Conservation (phyloP, 73 alveolate genomes). For the Breviolum minutum region DNA sequence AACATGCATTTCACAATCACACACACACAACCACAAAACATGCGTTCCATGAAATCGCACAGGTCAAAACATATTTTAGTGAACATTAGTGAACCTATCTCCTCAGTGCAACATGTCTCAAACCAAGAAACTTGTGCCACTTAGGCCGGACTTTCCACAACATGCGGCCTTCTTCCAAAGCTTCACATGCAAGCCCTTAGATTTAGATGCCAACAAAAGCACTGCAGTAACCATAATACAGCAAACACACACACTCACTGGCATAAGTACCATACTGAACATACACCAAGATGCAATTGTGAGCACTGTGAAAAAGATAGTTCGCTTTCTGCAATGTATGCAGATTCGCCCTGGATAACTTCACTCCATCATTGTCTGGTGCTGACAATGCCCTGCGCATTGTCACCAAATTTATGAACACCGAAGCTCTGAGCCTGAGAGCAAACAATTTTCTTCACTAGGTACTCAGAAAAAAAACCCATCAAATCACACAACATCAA, state of each 20-base stretch:
- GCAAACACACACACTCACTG: not conserved
- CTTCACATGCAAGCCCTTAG: slow-evolving; percentile 20
- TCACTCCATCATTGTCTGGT: not conserved
- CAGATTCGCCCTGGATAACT: not conserved
- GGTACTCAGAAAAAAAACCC: not conserved
- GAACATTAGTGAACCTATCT: no score
- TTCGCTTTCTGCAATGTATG: not conserved
- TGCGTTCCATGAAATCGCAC: not conserved
- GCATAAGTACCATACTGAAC: not conserved
- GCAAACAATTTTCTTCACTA: not conserved
- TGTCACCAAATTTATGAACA: not conserved
- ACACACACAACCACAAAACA: not conserved
- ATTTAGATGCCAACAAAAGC: not conserved
- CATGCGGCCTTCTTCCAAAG: not conserved
- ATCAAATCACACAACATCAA: not conserved
- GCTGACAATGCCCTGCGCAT: not conserved
- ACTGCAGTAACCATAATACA: not conserved
- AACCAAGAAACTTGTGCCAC: not conserved
- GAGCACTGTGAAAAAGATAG: not conserved
- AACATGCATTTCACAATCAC: not conserved
- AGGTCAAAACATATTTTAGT: no score
- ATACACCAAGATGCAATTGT: not conserved
- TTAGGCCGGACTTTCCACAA: slow-evolving; percentile 23
- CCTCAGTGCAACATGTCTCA: not conserved
- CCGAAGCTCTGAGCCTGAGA: not conserved